Evolutionary conservation across 805 yeast species (phyloP).

Genomic region (Suhomyces sp.): DNA sequence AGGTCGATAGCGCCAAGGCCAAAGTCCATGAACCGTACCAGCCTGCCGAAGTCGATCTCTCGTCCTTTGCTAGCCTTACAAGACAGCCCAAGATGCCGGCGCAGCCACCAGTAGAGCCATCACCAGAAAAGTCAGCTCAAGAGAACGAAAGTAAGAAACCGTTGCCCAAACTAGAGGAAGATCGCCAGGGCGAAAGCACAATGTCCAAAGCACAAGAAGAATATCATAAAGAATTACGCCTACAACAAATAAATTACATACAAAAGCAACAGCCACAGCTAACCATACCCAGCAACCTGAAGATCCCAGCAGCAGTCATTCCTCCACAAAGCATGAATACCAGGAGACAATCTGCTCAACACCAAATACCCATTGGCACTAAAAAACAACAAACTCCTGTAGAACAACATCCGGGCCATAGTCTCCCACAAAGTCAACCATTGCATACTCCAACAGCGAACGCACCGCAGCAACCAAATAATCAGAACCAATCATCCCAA

Average conservation of each 20-base stretch:
- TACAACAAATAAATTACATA: conserved; percentile 1
- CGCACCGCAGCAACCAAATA: neutral
- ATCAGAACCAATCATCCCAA: neutral
- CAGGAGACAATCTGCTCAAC: conserved; percentile 11
- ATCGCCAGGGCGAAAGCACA: conserved; percentile 1
- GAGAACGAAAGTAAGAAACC: neutral
- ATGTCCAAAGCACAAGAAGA: conserved; percentile 4
- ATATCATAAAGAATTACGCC: conserved; percentile 4
- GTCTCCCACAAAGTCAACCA: conserved; percentile 12
- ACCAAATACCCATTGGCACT: neutral
- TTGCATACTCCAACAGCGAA: neutral
- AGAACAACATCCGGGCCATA: conserved; percentile 14
- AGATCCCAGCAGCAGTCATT: conserved; percentile 22
- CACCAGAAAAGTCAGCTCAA: neutral
- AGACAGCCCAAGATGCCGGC: conserved; percentile 33
- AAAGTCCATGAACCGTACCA: conserved; percentile 32
- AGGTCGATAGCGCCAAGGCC: neutral
- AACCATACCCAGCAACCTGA: neutral
- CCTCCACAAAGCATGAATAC: conserved; percentile 24
- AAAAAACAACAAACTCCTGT: conserved; percentile 12
- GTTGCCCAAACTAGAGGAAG: conserved; percentile 2
- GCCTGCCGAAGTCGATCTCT: conserved; percentile 46
- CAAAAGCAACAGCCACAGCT: conserved; percentile 2
- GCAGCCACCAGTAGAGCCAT: neutral
- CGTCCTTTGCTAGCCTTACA: conserved; percentile 43